A percentile compares a stretch with the other conserved stretches of the same genome.
Conservation (phyloP, 2,329 filamentous ascomycete genomes). For the Penicillium sp. region DNA sequence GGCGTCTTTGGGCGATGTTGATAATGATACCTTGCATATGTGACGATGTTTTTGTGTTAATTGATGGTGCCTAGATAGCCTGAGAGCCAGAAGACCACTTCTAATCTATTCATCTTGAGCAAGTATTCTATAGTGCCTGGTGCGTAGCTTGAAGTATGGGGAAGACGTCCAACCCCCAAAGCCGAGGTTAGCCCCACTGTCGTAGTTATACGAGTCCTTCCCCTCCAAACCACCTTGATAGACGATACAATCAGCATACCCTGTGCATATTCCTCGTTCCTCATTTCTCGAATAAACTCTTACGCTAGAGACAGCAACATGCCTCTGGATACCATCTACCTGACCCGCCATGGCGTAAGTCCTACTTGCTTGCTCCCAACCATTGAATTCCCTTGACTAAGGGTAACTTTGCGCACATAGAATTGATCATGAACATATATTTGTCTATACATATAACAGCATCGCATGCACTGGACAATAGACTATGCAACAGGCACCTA, state of each 20-base stretch:
- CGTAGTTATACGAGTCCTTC: too few relatives aligned
- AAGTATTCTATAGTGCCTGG: neutral
- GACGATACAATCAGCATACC: too few relatives aligned
- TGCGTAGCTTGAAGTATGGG: neutral
- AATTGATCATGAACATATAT: neutral
- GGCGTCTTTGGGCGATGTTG: conserved; percentile 22
- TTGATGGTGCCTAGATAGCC: conserved; percentile 25
- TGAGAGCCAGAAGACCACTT: conserved; percentile 14
- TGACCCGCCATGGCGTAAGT: conserved; percentile 71
- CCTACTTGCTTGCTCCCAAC: neutral
- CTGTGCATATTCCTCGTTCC: too few relatives aligned
- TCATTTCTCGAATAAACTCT: too few relatives aligned
- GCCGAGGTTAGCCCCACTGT: neutral
- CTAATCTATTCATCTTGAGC: neutral
- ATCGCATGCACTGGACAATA: conserved; percentile 85
- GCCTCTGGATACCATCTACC: conserved; percentile 68
- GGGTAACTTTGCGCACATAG: neutral
- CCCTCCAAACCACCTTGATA: neutral
- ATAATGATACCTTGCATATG: conserved; percentile 21
- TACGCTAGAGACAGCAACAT: conserved; percentile 36
- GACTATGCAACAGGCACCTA: conserved; percentile 78
- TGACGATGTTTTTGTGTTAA: conserved; percentile 7
- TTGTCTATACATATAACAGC: conserved; percentile 50
- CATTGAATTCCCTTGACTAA: neutral
- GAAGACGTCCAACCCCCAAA: neutral